Conservation (phyloP, 306 rosid species). For the Corylus americana region DNA sequence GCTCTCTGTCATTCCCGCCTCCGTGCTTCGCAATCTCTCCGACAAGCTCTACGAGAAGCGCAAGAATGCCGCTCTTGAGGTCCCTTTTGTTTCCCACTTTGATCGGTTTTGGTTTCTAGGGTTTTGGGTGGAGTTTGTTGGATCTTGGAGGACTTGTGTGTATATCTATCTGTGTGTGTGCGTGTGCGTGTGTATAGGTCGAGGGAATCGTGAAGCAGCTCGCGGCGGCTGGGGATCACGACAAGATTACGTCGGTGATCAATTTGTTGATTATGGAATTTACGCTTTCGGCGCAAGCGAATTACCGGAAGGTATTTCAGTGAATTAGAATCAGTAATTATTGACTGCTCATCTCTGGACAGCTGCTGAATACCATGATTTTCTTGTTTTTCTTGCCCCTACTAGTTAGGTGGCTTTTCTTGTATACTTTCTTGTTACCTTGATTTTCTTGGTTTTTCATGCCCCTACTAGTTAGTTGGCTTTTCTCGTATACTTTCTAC, state of each 20-base stretch:
- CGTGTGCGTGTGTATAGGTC: slow-evolving; percentile 48
- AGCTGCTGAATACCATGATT: too few species aligned
- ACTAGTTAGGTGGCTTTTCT: too few species aligned
- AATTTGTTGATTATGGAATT: slow-evolving; percentile 72
- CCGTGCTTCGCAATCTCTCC: slow-evolving; percentile 86
- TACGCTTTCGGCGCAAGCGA: slow-evolving; percentile 76
- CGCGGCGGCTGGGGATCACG: slow-evolving; percentile 72
- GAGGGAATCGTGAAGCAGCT: slow-evolving; percentile 95
- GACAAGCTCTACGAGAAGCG: slow-evolving; percentile 99
- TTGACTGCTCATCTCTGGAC: neutral
- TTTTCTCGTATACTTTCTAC: too few species aligned
- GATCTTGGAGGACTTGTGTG: slow-evolving; percentile 14
- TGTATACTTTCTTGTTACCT: too few species aligned
- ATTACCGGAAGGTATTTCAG: slow-evolving; percentile 80
- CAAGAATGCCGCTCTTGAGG: slow-evolving; percentile 98
- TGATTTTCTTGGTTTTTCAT: too few species aligned
- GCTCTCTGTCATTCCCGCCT: slow-evolving; percentile 60
- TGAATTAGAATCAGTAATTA: neutral
- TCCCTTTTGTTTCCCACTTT: slow-evolving; percentile 20
- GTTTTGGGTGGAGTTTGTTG: slow-evolving; percentile 33
- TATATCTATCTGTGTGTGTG: neutral
- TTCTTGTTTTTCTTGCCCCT: too few species aligned
- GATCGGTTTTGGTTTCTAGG: slow-evolving; percentile 45
- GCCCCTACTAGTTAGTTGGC: too few species aligned
- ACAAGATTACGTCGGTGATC: slow-evolving; percentile 80